A percentile compares a stretch with the other conserved stretches of the same genome.
These are phyloP conservation scores for Ascochyta rabiei DNA, from an alignment of 2,329 filamentous ascomycete genomes.

Conservation along the genomic window DNA sequence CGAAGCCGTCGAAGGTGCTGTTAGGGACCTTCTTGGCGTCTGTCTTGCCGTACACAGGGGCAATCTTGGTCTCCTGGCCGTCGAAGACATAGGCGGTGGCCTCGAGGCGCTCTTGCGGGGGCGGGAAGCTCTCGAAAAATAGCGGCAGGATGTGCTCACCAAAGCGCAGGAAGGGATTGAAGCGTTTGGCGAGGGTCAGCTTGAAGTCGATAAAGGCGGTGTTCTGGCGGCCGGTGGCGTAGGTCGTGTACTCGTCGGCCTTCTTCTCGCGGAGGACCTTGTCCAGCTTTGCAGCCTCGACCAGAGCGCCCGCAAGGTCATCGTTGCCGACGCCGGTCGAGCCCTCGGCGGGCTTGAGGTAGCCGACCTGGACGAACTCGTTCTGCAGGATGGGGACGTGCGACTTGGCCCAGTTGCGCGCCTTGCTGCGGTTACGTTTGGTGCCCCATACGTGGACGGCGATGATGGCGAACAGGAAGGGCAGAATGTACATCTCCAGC, in stretches of 20 bases:
- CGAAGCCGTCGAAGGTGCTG: constrained; percentile 82
- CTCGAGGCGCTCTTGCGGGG: constrained; percentile 75
- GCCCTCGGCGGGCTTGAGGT: constrained; percentile 57
- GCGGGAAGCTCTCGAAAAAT: constrained; percentile 76
- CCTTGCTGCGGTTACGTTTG: constrained; percentile 77
- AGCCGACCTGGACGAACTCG: constrained; percentile 90
- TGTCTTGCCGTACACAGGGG: constrained; percentile 67
- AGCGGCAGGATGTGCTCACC: constrained; percentile 74
- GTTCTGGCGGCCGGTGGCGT: constrained; percentile 91
- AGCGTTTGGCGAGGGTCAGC: constrained; percentile 80
- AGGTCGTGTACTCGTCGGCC: constrained; percentile 82
- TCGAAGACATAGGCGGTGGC: constrained; percentile 87
- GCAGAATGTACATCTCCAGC: constrained; percentile 81
- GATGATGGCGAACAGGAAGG: constrained; percentile 75
- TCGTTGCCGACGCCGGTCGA: constrained; percentile 53
- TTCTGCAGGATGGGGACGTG: constrained; percentile 73
- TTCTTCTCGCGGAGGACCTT: constrained; percentile 82
- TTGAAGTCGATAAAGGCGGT: constrained; percentile 88
- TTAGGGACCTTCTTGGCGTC: constrained; percentile 67
- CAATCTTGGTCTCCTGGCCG: constrained; percentile 81
- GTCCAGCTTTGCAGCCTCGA: constrained; percentile 58
- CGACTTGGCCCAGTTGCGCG: constrained; percentile 78
- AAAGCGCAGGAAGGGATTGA: constrained; percentile 75
- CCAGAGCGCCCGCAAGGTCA: constrained; percentile 42
- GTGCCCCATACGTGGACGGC: constrained; percentile 82